Base-by-base conservation (phyloP, 495 filamentous ascomycete species). In the Aspergillus heteromorphus region DNA sequence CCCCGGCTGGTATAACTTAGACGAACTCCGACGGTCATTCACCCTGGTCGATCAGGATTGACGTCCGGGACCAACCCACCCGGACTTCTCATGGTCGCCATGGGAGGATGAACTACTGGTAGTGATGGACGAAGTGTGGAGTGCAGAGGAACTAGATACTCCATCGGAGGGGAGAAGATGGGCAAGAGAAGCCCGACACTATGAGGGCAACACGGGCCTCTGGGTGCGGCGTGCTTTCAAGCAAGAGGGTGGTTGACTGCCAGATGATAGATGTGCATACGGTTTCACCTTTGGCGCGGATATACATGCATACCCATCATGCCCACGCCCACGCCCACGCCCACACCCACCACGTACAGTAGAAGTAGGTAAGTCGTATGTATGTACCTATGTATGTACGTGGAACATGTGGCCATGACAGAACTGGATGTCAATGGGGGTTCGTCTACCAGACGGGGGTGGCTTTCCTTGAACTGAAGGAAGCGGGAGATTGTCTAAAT, bases 131-230 rank as follows among this genome's bases (percentile, higher is more conserved):
- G 19, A 13, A 11, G 31, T 10, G 29, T 5, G 30, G 41, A n/a
- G n/a, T n/a, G n/a, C n/a, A n/a, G n/a, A n/a, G n/a, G n/a, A n/a
- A n/a, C n/a, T n/a, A n/a, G n/a, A n/a, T n/a, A n/a, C n/a, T n/a
- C n/a, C n/a, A n/a, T n/a, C n/a, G n/a, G n/a, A n/a, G n/a, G n/a
- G n/a, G n/a, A n/a, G n/a, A n/a, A n/a, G n/a, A n/a, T n/a, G n/a
- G n/a, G n/a, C n/a, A n/a, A n/a, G n/a, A n/a, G n/a, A n/a, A n/a
- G n/a, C n/a, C n/a, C n/a, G n/a, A n/a, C n/a, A n/a, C n/a, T n/a
- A n/a, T n/a, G n/a, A n/a, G n/a, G n/a, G n/a, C 38, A 49, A 58
- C 56, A 60, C 61, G 61, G 61, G 48, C 61, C 61, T 52, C 61
- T 54, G 45, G 34, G 61, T 56, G 61, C 61, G 58, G 56, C 56